Evolutionary conservation across 805 yeast species (phyloP).

Genomic region (Torulaspora microellipsoides): DNA sequence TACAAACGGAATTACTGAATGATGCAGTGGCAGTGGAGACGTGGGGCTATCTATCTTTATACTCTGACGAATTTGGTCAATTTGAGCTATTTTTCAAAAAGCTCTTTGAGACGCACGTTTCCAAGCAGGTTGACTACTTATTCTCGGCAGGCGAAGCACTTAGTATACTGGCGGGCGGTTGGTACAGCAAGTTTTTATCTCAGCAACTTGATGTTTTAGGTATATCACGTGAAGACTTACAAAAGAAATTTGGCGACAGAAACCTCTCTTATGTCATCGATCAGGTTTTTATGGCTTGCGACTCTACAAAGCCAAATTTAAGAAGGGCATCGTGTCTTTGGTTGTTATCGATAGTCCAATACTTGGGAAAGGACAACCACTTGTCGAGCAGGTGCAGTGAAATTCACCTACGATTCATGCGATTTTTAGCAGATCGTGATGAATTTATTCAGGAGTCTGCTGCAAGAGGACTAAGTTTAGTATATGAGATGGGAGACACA

Average conservation of each 20-base stretch:
- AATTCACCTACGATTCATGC: constrained; percentile 72
- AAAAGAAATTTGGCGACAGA: constrained; percentile 17
- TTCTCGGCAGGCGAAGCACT: constrained; percentile 85
- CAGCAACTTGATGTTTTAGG: constrained; percentile 53
- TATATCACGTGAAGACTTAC: constrained; percentile 9
- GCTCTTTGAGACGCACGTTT: constrained; percentile 53
- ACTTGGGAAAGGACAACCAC: constrained; percentile 48
- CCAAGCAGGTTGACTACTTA: constrained; percentile 70
- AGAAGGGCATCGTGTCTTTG: constrained; percentile 80
- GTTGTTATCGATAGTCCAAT: constrained; percentile 76
- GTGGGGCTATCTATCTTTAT: constrained; percentile 51
- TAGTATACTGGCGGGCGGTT: constrained; percentile 65
- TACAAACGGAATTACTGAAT: constrained; percentile 43
- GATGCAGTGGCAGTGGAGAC: constrained; percentile 58
- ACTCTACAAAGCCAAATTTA: constrained; percentile 65
- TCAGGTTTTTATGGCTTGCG: constrained; percentile 48
- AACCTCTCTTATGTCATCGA: constrained; percentile 38
- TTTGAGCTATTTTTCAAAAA: constrained; percentile 38
- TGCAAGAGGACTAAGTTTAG: constrained; percentile 75
- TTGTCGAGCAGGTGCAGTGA: constrained; percentile 45
- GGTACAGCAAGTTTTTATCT: constrained; percentile 57
- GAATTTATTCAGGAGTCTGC: constrained; percentile 92
- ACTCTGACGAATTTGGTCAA: constrained; percentile 28
- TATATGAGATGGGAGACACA: constrained; percentile 70
- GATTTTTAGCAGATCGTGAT: constrained; percentile 73